Base-by-base conservation (phyloP, 352 stramenopile species). In the Achlya hypogyna region DNA sequence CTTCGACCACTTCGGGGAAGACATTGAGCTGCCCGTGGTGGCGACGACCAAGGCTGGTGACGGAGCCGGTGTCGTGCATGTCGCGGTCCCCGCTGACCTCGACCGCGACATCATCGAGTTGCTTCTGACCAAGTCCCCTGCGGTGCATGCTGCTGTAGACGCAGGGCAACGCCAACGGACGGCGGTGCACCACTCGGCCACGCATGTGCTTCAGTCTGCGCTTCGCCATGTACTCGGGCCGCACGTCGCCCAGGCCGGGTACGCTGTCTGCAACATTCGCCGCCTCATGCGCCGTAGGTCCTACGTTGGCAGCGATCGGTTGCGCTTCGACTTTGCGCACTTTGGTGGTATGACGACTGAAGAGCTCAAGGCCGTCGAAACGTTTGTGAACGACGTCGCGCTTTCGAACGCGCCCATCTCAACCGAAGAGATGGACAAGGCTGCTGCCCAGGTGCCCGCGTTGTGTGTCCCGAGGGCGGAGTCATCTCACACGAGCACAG, bases 321-420 rank as follows among this genome's bases (percentile, higher is more conserved):
- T 95, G 53, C 81, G 82, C 25, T 95, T 93, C 62, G 84, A 95
- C 69, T 93, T 95, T 66, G 74, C 81, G 51, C 83, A 91, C 65
- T 91, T 93, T 77, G 80, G 83, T 10, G 76, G 73, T 0, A 60
- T 93, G 29, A 81, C 82, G 9, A 31, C 70, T 18, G 82, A 91
- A 0, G 75, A 92, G 59, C 71, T 93, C 51, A 69, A 62, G n/a
- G 74, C 43, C 12, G 80, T 91, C 14, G 76, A 90, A 66, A 58
- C 64, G 12, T 73, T 75, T 14, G 77, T 93, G 35, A 89, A 91
- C 54, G 69, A 74, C 12, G 66, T 88, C 59, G 84, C 82, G 27
- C 58, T 77, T 18, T 69, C 72, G 27, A 69, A 76, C 22, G 34
- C 80, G 9, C 42, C 52, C 12, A 77, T 91, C 8, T 64, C 66